Evolutionary conservation across 257 asterid species (phyloP), one percentile per base, ranked within the genome.

Genomic region (Nicotiana obtusifolia): DNA sequence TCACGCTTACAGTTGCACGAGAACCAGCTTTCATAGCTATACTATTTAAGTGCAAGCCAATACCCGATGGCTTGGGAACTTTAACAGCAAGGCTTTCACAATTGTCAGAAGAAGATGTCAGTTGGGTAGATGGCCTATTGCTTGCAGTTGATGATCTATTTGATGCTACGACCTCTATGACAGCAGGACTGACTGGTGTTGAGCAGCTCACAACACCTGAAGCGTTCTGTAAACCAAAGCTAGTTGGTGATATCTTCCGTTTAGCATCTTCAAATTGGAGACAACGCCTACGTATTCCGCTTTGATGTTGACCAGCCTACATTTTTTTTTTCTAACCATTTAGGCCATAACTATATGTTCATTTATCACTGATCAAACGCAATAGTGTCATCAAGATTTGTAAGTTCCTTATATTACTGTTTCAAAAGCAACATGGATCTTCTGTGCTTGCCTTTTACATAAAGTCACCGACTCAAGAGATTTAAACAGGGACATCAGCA

Each of bases 21-120:
- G 89, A 81, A 82, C 89, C 94, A 73, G 85, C 75, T 81, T 80
- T 90, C 77, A 84, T 88, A 84, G 88, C 85, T 79, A 93, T 84
- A 83, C 97, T 93, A 79, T 91, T 93, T 83, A 92, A 89, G 87
- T 91, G 96, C 89, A 92, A 89, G 77, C 97, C 98, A 57, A 91
- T 88, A 64, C 94, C 93, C 24, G 92, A 88, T 62, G 90, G 93
- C 89, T 87, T 93, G 84, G 91, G 86, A 81, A 83, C 83, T 66
- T 84, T 86, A 41, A 64, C 57, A 49, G 76, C 76, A 64, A 81
- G 61, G 53, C 81, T 86, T 83, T 81, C 86, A 82, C 64, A 83
- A 54, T 83, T 83, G 83, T 66, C 86, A 80, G 90, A 81, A 77
- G 84, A 73, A 68, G 82, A 76, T 20, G 41, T 9, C 35, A 84